phyloP scores from a whole-genome alignment of 352 stramenopile species.

The Globisporangium middletonii region DNA sequence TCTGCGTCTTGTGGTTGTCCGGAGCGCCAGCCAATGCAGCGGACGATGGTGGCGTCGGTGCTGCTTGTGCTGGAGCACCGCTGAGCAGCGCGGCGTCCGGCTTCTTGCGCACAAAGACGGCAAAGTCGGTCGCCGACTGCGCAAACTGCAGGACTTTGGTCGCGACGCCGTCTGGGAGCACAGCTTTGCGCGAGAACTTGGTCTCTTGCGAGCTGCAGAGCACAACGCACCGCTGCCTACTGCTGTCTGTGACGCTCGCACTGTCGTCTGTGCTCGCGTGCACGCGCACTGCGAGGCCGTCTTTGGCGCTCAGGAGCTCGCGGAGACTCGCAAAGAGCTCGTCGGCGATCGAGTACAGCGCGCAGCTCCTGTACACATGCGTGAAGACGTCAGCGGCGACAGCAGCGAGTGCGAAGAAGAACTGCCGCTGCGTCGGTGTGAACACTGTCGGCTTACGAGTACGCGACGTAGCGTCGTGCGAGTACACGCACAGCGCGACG shows the following conservation, averaged over 20 bases:
- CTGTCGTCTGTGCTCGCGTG: background rate
- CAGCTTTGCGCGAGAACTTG: constrained; percentile 17
- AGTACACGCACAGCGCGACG: constrained; percentile 55
- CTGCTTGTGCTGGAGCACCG: background rate
- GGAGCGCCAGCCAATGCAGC: background rate
- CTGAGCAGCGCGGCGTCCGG: background rate
- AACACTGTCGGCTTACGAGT: constrained; percentile 22
- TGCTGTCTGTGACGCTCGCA: too few relatives aligned
- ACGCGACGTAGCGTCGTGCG: constrained; percentile 26
- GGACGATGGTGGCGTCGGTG: background rate
- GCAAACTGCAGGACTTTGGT: constrained; percentile 32
- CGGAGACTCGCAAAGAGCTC: constrained; percentile 41
- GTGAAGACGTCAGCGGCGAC: constrained; percentile 43
- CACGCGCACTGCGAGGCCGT: constrained; percentile 32
- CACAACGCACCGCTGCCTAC: constrained; percentile 3
- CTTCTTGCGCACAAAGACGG: constrained; percentile 16
- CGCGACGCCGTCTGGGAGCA: constrained; percentile 22
- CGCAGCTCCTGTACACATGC: constrained; percentile 47
- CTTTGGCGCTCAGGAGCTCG: constrained; percentile 38
- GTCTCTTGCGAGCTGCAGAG: constrained; percentile 23
- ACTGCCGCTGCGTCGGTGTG: constrained; percentile 38
- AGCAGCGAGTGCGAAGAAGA: constrained; percentile 47
- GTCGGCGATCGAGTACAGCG: constrained; percentile 36
- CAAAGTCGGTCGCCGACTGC: constrained; percentile 4
- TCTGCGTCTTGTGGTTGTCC: background rate